These are phyloP conservation scores for Eucalyptus cloeziana DNA, from an alignment of 345 rosid genomes.

Conservation along the genomic window DNA sequence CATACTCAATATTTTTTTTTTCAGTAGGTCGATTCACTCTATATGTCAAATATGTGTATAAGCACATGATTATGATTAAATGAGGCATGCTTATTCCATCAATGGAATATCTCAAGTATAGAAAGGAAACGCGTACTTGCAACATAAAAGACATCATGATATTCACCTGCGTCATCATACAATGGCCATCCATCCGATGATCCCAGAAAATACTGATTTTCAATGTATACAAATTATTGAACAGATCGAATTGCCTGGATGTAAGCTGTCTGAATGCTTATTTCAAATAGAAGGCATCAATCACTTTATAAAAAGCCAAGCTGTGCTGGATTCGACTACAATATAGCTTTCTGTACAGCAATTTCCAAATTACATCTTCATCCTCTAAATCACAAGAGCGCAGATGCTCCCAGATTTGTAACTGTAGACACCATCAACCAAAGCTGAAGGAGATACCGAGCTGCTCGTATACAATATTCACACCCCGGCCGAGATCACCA, in stretches of 20 bases:
- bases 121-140: background rate
- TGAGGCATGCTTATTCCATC: too few relatives aligned
- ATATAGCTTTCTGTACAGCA: background rate
- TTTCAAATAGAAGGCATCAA: background rate
- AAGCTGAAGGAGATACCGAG: background rate
- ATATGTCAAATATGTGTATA: too few relatives aligned
- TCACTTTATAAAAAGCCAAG: background rate
- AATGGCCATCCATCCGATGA: background rate
- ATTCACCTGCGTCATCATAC: background rate
- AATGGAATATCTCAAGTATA: too few relatives aligned
- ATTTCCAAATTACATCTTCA: background rate
- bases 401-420: background rate
- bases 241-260: background rate
- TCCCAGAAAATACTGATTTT: background rate
- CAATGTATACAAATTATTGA: background rate
- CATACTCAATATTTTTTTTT: too few relatives aligned
- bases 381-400: background rate
- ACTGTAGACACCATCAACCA: background rate
- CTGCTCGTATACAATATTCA: background rate
- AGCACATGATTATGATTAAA: too few relatives aligned
- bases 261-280: background rate
- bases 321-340: background rate
- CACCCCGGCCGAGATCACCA: background rate
- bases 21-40: too few relatives aligned
- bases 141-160: background rate